Base-by-base conservation (phyloP, 768 basidiomycete species). In the Collybia mongolica region DNA sequence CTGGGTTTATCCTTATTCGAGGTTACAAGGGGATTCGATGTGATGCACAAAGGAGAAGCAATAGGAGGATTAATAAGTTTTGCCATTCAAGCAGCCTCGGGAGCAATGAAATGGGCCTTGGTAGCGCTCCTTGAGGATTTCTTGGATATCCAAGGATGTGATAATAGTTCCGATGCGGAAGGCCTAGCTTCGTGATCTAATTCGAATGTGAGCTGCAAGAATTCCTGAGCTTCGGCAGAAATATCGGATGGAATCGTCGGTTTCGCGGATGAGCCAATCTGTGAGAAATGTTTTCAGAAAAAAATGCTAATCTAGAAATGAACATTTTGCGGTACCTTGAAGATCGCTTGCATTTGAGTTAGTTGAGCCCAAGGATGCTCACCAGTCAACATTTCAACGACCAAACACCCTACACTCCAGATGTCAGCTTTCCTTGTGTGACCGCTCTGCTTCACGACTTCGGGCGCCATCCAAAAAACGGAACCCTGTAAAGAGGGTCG, bases 391-490 rank as follows among this genome's bases (percentile, higher is more conserved):
- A 98, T 98, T 68, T 98, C 94, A 11, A 98, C 92, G 20, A 97
- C 86, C 41, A 98, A 71, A 66, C 94, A 96, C 1, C 94, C 94
- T 1, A 98, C 87, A 64, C 90, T 92, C 95, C 95, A 98, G 48
- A 97, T 95, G 65, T 97, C 95, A 5, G 94, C 93, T 62, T 95
- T 95, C 53, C 76, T 79, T 8, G 93, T 95, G 63, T 97, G 92
- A 0, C 85, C 82, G 20, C 86, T 93, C 72, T 99, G 97, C 63
- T 95, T 95, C 52, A 98, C 97, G 17, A 98, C 93, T 68, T 98
- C 96, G 0, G 96, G 96, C 0, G 96, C 96, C 96, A 98, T 98
- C 96, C 96, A 98, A 70, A 97, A 98, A 9, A 98, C 95, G 1
- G 94, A 97, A 2, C 97, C 97, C 67, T 98, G 97, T 5, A 98